phyloP scores from a whole-genome alignment of 164 flowering plant species.

The Chimonanthus praecox region DNA sequence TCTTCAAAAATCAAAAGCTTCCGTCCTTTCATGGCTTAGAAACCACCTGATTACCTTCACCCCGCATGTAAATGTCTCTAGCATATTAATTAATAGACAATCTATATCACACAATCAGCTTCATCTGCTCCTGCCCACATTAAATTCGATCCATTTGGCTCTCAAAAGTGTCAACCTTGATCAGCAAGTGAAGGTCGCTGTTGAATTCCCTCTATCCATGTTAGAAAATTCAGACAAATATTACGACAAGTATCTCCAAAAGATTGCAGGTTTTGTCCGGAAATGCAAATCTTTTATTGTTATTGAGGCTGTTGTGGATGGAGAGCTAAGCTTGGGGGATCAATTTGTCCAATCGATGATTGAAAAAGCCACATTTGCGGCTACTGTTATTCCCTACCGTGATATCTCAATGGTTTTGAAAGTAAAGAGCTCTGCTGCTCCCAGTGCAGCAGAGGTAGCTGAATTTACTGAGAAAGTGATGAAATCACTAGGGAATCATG shows the following conservation, averaged over 20 bases:
- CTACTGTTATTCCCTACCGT: constrained; percentile 17
- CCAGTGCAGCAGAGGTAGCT: constrained; percentile 24
- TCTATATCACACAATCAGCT: background rate
- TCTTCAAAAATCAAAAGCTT: constrained; percentile 18
- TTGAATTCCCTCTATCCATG: constrained; percentile 23
- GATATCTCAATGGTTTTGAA: constrained; percentile 32
- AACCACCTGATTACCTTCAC: constrained; percentile 16
- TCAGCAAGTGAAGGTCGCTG: constrained; percentile 28
- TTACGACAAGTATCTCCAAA: constrained; percentile 17
- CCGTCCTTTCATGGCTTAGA: constrained; percentile 31
- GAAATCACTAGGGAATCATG: constrained; percentile 13
- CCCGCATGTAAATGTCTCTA: constrained; percentile 25
- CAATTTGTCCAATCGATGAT: constrained; percentile 22
- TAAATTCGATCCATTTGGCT: constrained; percentile 33
- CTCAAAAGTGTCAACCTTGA: constrained; percentile 22
- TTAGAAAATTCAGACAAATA: constrained; percentile 21
- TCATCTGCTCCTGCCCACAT: constrained; percentile 21
- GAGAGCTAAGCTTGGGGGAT: constrained; percentile 30
- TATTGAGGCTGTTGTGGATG: constrained; percentile 23
- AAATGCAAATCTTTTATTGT: constrained; percentile 27
- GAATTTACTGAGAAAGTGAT: constrained; percentile 19
- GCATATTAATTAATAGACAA: constrained; percentile 16
- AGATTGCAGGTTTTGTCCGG: constrained; percentile 19
- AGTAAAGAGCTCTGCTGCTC: constrained; percentile 23
- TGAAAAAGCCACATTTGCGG: constrained; percentile 22